phyloP scores from a whole-genome alignment of 352 stramenopile genomes.

The Phytophthora nicotianae region DNA sequence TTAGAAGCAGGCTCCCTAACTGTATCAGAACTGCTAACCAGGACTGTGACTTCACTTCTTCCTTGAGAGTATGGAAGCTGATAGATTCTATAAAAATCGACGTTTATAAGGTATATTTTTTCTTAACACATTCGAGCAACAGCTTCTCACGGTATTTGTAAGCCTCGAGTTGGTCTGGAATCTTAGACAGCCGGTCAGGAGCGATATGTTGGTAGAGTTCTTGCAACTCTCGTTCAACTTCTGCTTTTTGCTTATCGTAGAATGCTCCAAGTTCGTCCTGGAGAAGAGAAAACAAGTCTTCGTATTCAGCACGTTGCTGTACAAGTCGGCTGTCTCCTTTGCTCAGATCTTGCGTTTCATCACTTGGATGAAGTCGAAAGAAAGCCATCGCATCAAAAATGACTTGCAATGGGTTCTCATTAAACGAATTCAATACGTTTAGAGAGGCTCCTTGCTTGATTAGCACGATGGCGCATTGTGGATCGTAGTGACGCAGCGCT shows the following conservation, averaged over 20 bases:
- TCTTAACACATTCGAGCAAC: conserved; percentile 43
- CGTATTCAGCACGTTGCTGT: conserved; percentile 27
- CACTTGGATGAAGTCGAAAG: conserved; percentile 32
- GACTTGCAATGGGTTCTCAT: conserved; percentile 42
- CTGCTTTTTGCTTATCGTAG: conserved; percentile 29
- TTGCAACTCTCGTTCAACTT: conserved; percentile 35
- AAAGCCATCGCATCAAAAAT: conserved; percentile 41
- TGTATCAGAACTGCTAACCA: conserved; percentile 16
- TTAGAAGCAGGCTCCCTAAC: conserved; percentile 26
- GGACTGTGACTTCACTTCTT: conserved; percentile 17
- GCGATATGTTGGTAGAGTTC: conserved; percentile 51
- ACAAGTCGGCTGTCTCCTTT: conserved; percentile 19
- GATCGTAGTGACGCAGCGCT: conserved; percentile 50
- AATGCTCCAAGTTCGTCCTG: conserved; percentile 34
- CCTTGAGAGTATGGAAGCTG: conserved; percentile 3
- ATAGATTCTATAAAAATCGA: not conserved
- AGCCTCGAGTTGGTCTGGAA: conserved; percentile 49
- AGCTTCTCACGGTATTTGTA: conserved; percentile 55
- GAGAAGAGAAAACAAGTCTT: conserved; percentile 38
- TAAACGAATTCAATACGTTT: conserved; percentile 27
- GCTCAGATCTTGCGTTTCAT: conserved; percentile 5
- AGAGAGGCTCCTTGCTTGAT: conserved; percentile 42
- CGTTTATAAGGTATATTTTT: conserved; percentile 51
- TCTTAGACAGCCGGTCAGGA: conserved; percentile 60
- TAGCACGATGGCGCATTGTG: conserved; percentile 37